These are phyloP conservation scores for Coemansia sp. DNA, from an alignment of 192 early-diverging fungal genomes.

Conservation along the genomic window DNA sequence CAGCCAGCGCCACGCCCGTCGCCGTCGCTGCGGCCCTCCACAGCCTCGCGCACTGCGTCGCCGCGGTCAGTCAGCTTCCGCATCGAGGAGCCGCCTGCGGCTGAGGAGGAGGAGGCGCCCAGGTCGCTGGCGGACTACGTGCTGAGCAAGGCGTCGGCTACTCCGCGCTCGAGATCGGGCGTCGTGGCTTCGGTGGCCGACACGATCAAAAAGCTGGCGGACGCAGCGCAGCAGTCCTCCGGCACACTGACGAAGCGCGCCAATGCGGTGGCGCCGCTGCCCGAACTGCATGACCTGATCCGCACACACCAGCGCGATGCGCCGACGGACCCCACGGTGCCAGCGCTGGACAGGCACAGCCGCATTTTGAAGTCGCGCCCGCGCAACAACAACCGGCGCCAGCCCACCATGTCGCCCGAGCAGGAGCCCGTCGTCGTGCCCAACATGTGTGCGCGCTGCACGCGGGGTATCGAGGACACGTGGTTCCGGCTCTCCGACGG, in stretches of 20 bases:
- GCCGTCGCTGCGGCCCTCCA: constrained; percentile 44
- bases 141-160: constrained; percentile 34
- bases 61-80: constrained; percentile 52
- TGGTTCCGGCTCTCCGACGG: constrained; percentile 58
- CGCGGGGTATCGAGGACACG: constrained; percentile 41
- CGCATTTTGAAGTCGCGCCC: constrained; percentile 50
- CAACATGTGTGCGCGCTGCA: constrained; percentile 52
- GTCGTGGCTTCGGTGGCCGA: constrained; percentile 46
- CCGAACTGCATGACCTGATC: constrained; percentile 45
- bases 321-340: constrained; percentile 45
- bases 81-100: constrained; percentile 29
- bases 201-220: constrained; percentile 47
- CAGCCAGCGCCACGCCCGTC: constrained; percentile 28
- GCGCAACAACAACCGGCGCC: constrained; percentile 45
- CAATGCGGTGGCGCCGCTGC: constrained; percentile 19
- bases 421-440: constrained; percentile 29
- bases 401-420: constrained; percentile 14
- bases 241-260: neutral
- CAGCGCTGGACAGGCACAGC: constrained; percentile 48
- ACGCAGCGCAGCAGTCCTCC: neutral
- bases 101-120: neutral
- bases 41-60: constrained; percentile 30
- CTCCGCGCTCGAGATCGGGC: constrained; percentile 6
- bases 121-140: constrained; percentile 53
- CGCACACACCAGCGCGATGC: constrained; percentile 52